phyloP scores from a whole-genome alignment of 768 basidiomycete genomes.

The Amanita rubescens region DNA sequence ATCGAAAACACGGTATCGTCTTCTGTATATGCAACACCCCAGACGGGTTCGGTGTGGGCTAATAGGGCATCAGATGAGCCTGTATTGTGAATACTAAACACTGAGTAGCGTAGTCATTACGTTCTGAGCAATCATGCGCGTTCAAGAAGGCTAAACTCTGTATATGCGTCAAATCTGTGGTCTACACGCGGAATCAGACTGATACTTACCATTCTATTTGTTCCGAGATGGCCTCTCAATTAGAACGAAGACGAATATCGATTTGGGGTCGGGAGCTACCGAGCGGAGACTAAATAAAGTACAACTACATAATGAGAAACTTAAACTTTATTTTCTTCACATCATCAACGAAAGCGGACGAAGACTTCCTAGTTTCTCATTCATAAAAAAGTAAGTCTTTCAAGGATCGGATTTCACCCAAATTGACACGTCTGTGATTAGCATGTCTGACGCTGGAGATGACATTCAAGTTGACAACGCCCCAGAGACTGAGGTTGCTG shows the following conservation, averaged over 20 bases:
- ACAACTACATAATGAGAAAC: slow-evolving; percentile 18
- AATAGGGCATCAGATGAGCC: slow-evolving; percentile 24
- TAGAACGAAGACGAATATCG: background rate
- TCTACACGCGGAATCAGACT: background rate
- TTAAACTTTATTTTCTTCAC: slow-evolving; percentile 52
- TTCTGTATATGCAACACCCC: slow-evolving; percentile 70
- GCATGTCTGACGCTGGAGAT: slow-evolving; percentile 99
- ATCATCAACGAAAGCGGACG: slow-evolving; percentile 97
- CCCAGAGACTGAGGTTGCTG: slow-evolving; percentile 72
- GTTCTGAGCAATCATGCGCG: slow-evolving; percentile 70
- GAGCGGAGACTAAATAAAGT: slow-evolving; percentile 53
- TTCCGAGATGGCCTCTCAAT: background rate
- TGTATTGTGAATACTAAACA: slow-evolving; percentile 16
- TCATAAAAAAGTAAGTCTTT: slow-evolving; percentile 9
- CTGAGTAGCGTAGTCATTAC: slow-evolving; percentile 37
- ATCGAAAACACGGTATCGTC: slow-evolving; percentile 59
- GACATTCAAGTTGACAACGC: slow-evolving; percentile 74
- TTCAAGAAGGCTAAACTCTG: slow-evolving; percentile 72
- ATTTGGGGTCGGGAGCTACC: slow-evolving; percentile 31
- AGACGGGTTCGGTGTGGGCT: slow-evolving; percentile 78
- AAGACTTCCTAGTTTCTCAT: slow-evolving; percentile 53
- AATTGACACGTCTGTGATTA: slow-evolving; percentile 17
- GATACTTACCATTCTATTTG: slow-evolving; percentile 25
- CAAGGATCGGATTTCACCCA: background rate
- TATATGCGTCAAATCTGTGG: background rate